Evolutionary conservation across 352 stramenopile genomes (phyloP), one percentile per base, ranked within the genome.

Genomic region (Pythium insidiosum): DNA sequence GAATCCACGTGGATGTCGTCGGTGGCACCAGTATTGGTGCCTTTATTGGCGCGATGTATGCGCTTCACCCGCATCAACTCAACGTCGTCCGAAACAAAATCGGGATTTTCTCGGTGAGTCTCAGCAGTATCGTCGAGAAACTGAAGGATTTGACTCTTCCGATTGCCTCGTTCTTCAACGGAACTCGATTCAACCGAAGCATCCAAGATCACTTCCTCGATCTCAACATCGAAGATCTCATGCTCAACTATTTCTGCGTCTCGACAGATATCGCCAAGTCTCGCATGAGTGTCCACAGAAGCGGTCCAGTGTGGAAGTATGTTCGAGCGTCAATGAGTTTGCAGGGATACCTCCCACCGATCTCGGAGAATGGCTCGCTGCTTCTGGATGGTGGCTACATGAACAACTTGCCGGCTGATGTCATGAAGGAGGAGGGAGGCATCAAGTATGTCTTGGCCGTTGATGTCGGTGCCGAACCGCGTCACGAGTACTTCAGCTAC

Each of bases 191-290:
- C 56, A 95, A 95, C 45, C 33, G 58, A 6, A 83, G 66, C 35
- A 83, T 95, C 24, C 72, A 66, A 6, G 58, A 66, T 1, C 61
- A 84, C 29, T 90, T 94, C 41, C 80, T 72, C 31, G 77, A 89
- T 42, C 58, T 91, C 9, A 70, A 63, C 3, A 92, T 94, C 25
- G 79, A 94, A 58, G 89, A 97, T 53, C 57, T 95, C 35, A 87
- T 95, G 76, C 64, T 97, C 4, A 93, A 92, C 28, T 97, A 92
- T 60, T 96, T 96, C 39, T 96, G 87, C 53, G 77, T 97, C 21
- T 85, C 83, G 6, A 97, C 88, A 6, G 88, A 97, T 53, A 90
- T 97, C 41, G 87, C 85, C 18, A 90, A 92, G 54, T 88, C 73
- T 9, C 64, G 73, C 24, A 89, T 91, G 73, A 87, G 74, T 33